Percentiles rank a stretch among this genome's conserved stretches.
Evolutionary conservation across 345 rosid species (phyloP).

Genomic region (Dovyalis caffra): DNA sequence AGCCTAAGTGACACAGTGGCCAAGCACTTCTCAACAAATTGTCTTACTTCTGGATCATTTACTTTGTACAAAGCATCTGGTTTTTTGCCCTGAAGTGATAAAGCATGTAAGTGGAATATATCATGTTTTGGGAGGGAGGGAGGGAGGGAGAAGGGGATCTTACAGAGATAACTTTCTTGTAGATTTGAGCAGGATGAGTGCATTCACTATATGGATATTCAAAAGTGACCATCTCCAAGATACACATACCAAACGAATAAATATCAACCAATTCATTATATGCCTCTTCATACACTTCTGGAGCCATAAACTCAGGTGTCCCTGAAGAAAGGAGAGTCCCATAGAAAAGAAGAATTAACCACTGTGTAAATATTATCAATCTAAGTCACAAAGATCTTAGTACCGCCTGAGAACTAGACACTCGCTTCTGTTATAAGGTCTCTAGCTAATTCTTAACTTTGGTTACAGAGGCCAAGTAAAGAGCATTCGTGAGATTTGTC

Average conservation of each 20-base stretch:
- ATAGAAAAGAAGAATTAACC: conserved; percentile 3
- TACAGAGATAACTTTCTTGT: conserved; percentile 97
- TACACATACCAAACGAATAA: conserved; percentile 97
- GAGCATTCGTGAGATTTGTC: neutral
- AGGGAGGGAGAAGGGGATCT: conserved; percentile 28
- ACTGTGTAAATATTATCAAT: conserved; percentile 8
- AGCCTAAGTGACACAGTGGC: conserved; percentile 78
- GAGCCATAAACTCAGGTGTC: conserved; percentile 99
- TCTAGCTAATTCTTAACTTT: neutral
- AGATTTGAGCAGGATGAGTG: conserved; percentile 92
- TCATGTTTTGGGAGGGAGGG: neutral
- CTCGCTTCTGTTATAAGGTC: neutral
- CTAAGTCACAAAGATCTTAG: neutral
- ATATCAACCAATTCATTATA: conserved; percentile 96
- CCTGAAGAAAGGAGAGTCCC: conserved; percentile 46
- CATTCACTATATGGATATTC: conserved; percentile 98
- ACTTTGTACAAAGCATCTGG: conserved; percentile 86
- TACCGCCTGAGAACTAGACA: neutral
- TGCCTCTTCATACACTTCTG: conserved; percentile 95
- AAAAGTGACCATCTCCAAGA: conserved; percentile 94
- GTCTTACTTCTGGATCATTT: conserved; percentile 71
- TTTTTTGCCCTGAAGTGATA: conserved; percentile 69
- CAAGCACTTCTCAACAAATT: conserved; percentile 85
- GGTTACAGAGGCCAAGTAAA: neutral
- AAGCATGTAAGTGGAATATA: conserved; percentile 18